Evolutionary conservation across 2,329 filamentous ascomycete genomes (phyloP), one percentile per base, ranked within the genome.

Genomic region (Cladosporium cucumerinum): DNA sequence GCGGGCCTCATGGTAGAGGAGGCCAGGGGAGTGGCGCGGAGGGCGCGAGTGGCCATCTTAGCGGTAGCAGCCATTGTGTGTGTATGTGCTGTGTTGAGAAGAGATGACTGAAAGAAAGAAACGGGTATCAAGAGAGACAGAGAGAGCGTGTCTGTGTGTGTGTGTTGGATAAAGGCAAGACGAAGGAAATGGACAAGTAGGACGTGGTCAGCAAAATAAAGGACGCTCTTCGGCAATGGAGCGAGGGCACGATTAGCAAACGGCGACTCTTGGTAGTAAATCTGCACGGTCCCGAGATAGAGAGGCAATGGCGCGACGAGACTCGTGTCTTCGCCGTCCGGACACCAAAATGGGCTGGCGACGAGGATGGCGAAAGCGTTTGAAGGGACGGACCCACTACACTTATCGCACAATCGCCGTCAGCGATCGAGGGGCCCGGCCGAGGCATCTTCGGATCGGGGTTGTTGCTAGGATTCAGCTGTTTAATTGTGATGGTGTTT

Each of bases 1-100:
- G 83, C 78, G 72, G 85, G 81, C 74, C 86, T 86, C 75, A 89
- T 80, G 65, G 88, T 82, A 70, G 84, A 71, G 26, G 84, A 71
- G 26, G 70, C 68, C 5, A 70, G 65, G 77, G 68, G 86, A 81
- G 73, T 81, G 70, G 69, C 73, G 70, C 66, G 77, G 63, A 69
- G 74, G 63, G 76, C 75, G 73, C 79, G 77, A 57, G 76, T 73
- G 64, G 81, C 75, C 51, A 73, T 73, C 65, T 74, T 73, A 67
- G 75, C 72, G 51, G 71, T 70, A 32, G 78, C 74, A 63, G 77
- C 76, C 78, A 80, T 81, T 52, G 59, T 67, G 61, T 57, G 36
- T 58, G 25, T 58, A 32, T 32, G 60, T 63, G 48, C 25, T 36
- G 60, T 25, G 30, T 18, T 5, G 61, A 46, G 60, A 57, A 57